A percentile compares a stretch with the other conserved stretches of the same genome.
Conservation (phyloP, 2,329 filamentous ascomycete species). For the Aspergillus quadricinctus region DNA sequence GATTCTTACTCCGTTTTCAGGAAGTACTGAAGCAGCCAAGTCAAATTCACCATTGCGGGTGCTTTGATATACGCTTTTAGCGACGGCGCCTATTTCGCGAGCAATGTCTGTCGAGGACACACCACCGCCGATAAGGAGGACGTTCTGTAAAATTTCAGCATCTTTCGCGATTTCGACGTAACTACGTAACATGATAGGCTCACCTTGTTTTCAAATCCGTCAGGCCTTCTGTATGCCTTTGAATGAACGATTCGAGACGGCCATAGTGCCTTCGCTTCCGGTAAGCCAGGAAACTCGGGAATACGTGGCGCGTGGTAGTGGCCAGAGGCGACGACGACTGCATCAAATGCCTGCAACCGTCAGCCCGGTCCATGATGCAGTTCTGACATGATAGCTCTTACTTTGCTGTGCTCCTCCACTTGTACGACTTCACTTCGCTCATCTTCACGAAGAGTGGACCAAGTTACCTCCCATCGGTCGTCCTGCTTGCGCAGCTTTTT, state of each 20-base stretch:
- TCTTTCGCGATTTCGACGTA: not conserved
- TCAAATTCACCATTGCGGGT: slow-evolving; percentile 60
- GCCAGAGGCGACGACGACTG: slow-evolving; percentile 51
- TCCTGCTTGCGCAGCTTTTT: slow-evolving; percentile 47
- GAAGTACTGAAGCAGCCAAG: slow-evolving; percentile 51
- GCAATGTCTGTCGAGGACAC: slow-evolving; percentile 54
- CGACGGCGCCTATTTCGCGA: slow-evolving; percentile 45
- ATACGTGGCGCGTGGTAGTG: slow-evolving; percentile 52
- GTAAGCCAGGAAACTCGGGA: slow-evolving; percentile 47
- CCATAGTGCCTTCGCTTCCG: slow-evolving; percentile 44
- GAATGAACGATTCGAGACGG: slow-evolving; percentile 48
- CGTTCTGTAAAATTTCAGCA: slow-evolving; percentile 36
- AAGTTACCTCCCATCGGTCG: slow-evolving; percentile 50
- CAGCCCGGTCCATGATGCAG: not conserved
- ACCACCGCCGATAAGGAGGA: slow-evolving; percentile 54
- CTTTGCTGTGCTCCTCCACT: slow-evolving; percentile 7
- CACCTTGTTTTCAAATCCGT: slow-evolving; percentile 52
- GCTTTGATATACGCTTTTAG: slow-evolving; percentile 49
- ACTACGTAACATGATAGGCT: slow-evolving; percentile 6
- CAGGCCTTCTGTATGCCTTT: slow-evolving; percentile 47
- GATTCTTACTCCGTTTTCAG: slow-evolving; percentile 50
- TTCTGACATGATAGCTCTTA: not conserved
- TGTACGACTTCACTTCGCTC: slow-evolving; percentile 1
- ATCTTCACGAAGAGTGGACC: slow-evolving; percentile 39
- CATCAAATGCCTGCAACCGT: slow-evolving; percentile 40